Evolutionary conservation across 2,329 filamentous ascomycete species (phyloP).

Genomic region (Rhytidhysteron rufulum): DNA sequence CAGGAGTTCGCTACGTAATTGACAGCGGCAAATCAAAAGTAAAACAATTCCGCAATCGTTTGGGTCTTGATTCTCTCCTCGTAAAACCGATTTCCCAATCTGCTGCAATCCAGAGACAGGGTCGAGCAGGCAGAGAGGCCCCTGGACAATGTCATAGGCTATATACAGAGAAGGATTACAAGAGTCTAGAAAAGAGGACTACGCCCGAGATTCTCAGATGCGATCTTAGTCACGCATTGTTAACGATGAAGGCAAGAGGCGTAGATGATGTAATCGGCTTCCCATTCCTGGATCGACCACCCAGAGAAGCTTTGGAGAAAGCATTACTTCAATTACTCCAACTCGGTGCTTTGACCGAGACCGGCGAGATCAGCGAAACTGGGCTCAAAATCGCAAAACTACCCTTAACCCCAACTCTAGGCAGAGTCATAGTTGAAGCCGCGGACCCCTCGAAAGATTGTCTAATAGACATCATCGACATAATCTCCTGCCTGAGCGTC

Average conservation of each 20-base stretch:
- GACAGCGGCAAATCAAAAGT: constrained; percentile 93
- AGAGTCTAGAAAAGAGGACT: constrained; percentile 66
- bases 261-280: constrained; percentile 79
- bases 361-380: constrained; percentile 67
- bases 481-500: constrained; percentile 65
- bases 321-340: constrained; percentile 76
- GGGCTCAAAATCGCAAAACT: constrained; percentile 78
- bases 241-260: constrained; percentile 91
- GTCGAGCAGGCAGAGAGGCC: constrained; percentile 88
- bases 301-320: constrained; percentile 72
- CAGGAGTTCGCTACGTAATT: constrained; percentile 85
- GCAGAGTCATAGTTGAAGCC: constrained; percentile 78
- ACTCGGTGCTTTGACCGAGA: constrained; percentile 69
- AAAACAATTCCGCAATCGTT: constrained; percentile 79
- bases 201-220: constrained; percentile 87
- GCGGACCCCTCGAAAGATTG: constrained; percentile 67
- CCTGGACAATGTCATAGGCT: constrained; percentile 85
- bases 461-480: constrained; percentile 78
- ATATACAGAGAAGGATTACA: constrained; percentile 77
- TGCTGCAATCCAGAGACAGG: constrained; percentile 85
- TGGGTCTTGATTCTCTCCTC: constrained; percentile 87
- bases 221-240: constrained; percentile 77
- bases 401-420: constrained; percentile 76
- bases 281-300: constrained; percentile 78
- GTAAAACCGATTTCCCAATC: constrained; percentile 90